Conservation (phyloP, 495 filamentous ascomycete genomes). For the Pseudevernia furfuracea region DNA sequence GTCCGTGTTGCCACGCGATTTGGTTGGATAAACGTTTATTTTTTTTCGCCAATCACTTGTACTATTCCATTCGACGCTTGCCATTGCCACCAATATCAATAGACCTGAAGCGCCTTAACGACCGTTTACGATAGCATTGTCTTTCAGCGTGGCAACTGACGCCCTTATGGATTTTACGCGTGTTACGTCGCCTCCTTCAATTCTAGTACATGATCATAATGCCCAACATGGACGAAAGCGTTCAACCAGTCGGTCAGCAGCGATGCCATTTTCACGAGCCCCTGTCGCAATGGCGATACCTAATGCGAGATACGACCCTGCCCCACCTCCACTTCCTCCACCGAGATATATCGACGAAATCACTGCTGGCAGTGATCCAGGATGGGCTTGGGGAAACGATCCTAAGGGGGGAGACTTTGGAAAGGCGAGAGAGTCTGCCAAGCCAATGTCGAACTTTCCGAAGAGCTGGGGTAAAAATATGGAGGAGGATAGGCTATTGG, state of each 20-base stretch:
- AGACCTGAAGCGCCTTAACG: slow-evolving; percentile 23
- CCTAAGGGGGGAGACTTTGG: slow-evolving; percentile 24
- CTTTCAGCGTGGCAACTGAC: slow-evolving; percentile 33
- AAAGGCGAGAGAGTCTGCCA: slow-evolving; percentile 39
- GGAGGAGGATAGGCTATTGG: slow-evolving; percentile 22
- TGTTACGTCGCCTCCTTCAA: slow-evolving; percentile 44
- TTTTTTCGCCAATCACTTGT: slow-evolving; percentile 10
- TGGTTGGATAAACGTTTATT: slow-evolving; percentile 17
- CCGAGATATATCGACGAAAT: slow-evolving; percentile 49
- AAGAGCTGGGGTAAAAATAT: slow-evolving; percentile 35
- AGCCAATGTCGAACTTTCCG: slow-evolving; percentile 48
- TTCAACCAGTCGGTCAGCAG: slow-evolving; percentile 23
- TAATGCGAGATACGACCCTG: slow-evolving; percentile 33
- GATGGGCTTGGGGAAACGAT: slow-evolving; percentile 52
- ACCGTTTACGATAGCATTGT: slow-evolving; percentile 21
- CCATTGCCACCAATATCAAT: slow-evolving; percentile 20
- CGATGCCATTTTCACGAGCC: slow-evolving; percentile 33
- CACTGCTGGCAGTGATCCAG: slow-evolving; percentile 50
- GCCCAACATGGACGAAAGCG: slow-evolving; percentile 27
- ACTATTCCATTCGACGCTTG: slow-evolving; percentile 13
- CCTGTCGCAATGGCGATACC: slow-evolving; percentile 47
- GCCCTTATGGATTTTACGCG: slow-evolving; percentile 52
- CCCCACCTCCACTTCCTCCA: slow-evolving; percentile 58
- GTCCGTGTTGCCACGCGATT: slow-evolving; percentile 12
- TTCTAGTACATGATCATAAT: slow-evolving; percentile 47